These are phyloP conservation scores for Gleditsia sinensis DNA, from an alignment of 306 rosid species.

Conservation along the genomic window DNA sequence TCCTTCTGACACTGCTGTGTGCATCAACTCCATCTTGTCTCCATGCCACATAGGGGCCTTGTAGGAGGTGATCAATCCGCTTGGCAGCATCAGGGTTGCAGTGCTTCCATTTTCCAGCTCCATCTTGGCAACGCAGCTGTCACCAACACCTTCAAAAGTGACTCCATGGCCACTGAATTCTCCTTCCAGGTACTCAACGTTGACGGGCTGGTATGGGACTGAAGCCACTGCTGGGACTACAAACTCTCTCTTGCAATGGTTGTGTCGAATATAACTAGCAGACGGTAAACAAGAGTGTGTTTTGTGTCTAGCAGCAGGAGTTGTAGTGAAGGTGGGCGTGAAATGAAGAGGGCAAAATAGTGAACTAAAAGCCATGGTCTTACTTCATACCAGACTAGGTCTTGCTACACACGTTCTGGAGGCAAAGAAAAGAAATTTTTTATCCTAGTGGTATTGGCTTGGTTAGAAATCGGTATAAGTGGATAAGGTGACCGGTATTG, in stretches of 20 bases:
- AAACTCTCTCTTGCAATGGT: slow-evolving; percentile 41
- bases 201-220: slow-evolving; percentile 66
- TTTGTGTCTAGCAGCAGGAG: slow-evolving; percentile 25
- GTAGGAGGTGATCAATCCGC: slow-evolving; percentile 79
- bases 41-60: slow-evolving; percentile 95
- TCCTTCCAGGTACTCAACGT: slow-evolving; percentile 63
- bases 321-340: slow-evolving; percentile 27
- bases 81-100: slow-evolving; percentile 71
- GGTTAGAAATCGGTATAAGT: slow-evolving; percentile 26
- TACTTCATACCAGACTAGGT: slow-evolving; percentile 34
- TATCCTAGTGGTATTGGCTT: slow-evolving; percentile 10
- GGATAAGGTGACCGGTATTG: slow-evolving; percentile 35
- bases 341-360: slow-evolving; percentile 33
- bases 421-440: not conserved
- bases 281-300: slow-evolving; percentile 15
- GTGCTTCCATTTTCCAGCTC: slow-evolving; percentile 68
- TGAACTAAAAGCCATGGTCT: slow-evolving; percentile 49
- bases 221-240: slow-evolving; percentile 61
- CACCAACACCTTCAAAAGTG: slow-evolving; percentile 70
- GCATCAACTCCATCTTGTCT: slow-evolving; percentile 71
- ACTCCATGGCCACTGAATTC: slow-evolving; percentile 92
- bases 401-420: not conserved
- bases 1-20: slow-evolving; percentile 63
- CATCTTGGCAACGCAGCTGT: slow-evolving; percentile 62
- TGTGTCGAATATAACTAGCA: slow-evolving; percentile 4